phyloP scores from a whole-genome alignment of 768 basidiomycete genomes.

The Psilocybe cubensis region DNA sequence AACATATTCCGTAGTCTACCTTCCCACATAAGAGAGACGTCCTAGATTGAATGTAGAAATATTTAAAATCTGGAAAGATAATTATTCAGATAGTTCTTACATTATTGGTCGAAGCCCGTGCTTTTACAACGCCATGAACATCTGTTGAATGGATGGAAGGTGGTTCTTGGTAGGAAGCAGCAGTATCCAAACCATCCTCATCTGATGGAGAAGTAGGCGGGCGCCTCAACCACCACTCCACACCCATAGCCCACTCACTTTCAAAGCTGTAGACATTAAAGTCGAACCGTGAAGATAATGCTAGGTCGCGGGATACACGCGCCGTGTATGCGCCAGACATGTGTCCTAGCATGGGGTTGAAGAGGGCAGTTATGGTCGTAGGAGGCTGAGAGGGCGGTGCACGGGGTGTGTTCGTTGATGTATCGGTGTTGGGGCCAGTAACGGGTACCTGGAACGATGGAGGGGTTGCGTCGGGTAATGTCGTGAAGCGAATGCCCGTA shows the following conservation, averaged over 20 bases:
- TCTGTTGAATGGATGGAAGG: conserved; percentile 31
- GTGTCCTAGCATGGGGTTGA: conserved; percentile 97
- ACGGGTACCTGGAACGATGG: conserved; percentile 59
- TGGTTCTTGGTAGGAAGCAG: conserved; percentile 7
- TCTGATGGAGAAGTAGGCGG: conserved; percentile 36
- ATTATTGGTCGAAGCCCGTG: conserved; percentile 86
- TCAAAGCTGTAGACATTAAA: conserved; percentile 98
- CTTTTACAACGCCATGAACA: conserved; percentile 86
- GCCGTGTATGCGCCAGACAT: conserved; percentile 91
- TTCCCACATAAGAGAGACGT: conserved; percentile 92
- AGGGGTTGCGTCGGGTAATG: conserved; percentile 78
- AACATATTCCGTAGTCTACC: conserved; percentile 89
- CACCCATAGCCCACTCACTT: conserved; percentile 94
- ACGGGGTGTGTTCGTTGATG: conserved; percentile 37
- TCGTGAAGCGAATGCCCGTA: conserved; percentile 92
- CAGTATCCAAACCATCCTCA: conserved; percentile 14
- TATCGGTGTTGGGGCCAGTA: conserved; percentile 37
- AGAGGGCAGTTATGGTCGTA: conserved; percentile 91
- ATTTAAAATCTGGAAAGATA: neutral
- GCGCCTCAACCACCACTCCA: conserved; percentile 93
- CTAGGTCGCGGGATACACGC: conserved; percentile 81
- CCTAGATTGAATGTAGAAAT: conserved; percentile 47
- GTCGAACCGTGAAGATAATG: conserved; percentile 89
- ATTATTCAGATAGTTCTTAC: conserved; percentile 45
- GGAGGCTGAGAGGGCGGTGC: conserved; percentile 72